These are phyloP conservation scores for Pythium vanterpoolii DNA, from an alignment of 352 stramenopile species.

Conservation along the genomic window DNA sequence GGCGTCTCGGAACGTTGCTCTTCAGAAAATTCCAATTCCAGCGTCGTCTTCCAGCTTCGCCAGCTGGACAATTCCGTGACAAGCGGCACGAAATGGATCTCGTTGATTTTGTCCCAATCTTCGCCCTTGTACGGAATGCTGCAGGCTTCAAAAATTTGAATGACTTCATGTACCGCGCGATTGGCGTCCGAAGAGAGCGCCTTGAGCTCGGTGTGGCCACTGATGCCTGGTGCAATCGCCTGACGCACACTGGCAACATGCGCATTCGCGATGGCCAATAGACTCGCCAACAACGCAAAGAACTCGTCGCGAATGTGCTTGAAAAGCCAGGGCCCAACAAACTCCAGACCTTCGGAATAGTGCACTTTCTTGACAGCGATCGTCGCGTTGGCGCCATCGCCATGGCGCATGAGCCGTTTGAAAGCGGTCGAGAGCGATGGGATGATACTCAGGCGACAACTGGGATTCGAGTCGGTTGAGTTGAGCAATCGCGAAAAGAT, in stretches of 20 bases:
- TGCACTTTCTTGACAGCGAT: constrained; percentile 63
- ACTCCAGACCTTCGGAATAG: constrained; percentile 69
- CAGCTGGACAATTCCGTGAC: constrained; percentile 75
- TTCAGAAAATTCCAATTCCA: constrained; percentile 50
- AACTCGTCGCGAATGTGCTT: constrained; percentile 56
- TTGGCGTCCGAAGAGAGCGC: constrained; percentile 39
- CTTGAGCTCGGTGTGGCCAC: constrained; percentile 2
- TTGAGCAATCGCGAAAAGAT: constrained; percentile 62
- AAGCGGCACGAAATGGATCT: constrained; percentile 57
- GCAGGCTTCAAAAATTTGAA: constrained; percentile 73
- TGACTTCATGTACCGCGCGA: constrained; percentile 58
- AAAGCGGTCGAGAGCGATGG: constrained; percentile 73
- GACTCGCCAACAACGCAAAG: constrained; percentile 54
- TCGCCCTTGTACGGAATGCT: constrained; percentile 65
- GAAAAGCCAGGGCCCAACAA: constrained; percentile 44
- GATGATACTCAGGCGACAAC: constrained; percentile 66
- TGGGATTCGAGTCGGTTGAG: constrained; percentile 51
- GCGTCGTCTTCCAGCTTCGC: constrained; percentile 68
- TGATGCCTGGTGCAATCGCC: not conserved
- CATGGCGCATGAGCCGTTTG: constrained; percentile 33
- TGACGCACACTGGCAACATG: constrained; percentile 13
- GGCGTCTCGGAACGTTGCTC: constrained; percentile 28
- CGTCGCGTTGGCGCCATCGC: not conserved
- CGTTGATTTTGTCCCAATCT: constrained; percentile 61
- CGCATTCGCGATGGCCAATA: constrained; percentile 40